Conservation (phyloP, 371 early-diverging fungal genomes). For the Funneliformis caledonium region DNA sequence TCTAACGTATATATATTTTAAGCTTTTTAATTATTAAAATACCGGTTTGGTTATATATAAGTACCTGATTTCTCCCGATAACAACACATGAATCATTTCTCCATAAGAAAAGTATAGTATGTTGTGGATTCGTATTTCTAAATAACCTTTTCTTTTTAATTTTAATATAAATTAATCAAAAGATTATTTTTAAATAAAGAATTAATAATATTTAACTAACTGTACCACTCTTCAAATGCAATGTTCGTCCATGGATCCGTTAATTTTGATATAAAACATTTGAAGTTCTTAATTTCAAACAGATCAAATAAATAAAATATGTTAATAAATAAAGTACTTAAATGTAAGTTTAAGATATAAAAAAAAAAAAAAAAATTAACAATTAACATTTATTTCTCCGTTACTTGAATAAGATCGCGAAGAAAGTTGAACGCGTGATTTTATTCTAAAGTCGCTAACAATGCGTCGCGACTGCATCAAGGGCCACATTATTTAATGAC, state of each 20-base stretch:
- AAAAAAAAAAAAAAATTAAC: too few relatives aligned
- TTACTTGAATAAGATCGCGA: background rate
- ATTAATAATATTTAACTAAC: background rate
- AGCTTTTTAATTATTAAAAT: background rate
- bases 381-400: background rate
- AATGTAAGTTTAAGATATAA: background rate
- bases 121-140: slow-evolving; percentile 66
- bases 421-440: background rate
- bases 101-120: slow-evolving; percentile 81
- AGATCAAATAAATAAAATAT: background rate
- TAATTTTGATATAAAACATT: slow-evolving; percentile 62
- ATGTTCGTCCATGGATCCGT: slow-evolving; percentile 87
- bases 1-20: slow-evolving; percentile 54
- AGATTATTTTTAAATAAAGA: background rate
- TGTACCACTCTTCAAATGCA: slow-evolving; percentile 90
- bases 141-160: slow-evolving; percentile 55
- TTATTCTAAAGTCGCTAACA: background rate
- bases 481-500: background rate
- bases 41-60: background rate
- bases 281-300: slow-evolving; percentile 23
- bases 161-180: background rate
- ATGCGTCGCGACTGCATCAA: background rate
- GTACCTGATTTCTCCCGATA: slow-evolving; percentile 91
- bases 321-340: background rate
- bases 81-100: slow-evolving; percentile 90